Conservation (phyloP, 2,329 filamentous ascomycete species). For the Botryotinia calthae region DNA sequence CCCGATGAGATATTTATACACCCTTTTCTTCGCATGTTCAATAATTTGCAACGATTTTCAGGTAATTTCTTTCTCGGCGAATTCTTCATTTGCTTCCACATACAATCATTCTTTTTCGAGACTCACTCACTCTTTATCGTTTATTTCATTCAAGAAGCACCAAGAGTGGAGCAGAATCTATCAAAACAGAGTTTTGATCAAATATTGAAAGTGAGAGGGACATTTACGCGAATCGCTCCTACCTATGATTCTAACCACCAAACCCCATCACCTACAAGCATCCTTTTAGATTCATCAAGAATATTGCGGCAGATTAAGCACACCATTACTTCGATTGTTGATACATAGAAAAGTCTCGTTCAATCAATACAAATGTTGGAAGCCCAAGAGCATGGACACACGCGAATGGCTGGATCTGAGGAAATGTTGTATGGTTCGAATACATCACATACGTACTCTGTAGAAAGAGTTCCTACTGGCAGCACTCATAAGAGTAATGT, state of each 20-base stretch:
- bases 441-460: slow-evolving; percentile 2
- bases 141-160: too few relatives aligned
- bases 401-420: not conserved
- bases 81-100: not conserved
- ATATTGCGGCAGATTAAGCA: not conserved
- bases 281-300: not conserved
- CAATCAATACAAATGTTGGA: not conserved
- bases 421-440: slow-evolving; percentile 4
- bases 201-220: not conserved
- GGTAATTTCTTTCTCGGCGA: not conserved
- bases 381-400: not conserved
- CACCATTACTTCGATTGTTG: not conserved
- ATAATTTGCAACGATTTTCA: slow-evolving; percentile 2
- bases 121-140: not conserved
- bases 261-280: not conserved
- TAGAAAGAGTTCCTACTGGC: slow-evolving; percentile 5
- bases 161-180: not conserved
- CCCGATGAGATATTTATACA: not conserved
- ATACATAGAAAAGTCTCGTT: not conserved
- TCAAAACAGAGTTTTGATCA: not conserved
- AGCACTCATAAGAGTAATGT: slow-evolving; percentile 10
- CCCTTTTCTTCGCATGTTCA: not conserved
- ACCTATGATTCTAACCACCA: not conserved
- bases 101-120: not conserved
- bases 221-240: not conserved